Percentiles rank a stretch among this genome's conserved stretches.
These are phyloP conservation scores for Sporothrix globosa DNA, from an alignment of 2,329 filamentous ascomycete species.

Conservation along the genomic window DNA sequence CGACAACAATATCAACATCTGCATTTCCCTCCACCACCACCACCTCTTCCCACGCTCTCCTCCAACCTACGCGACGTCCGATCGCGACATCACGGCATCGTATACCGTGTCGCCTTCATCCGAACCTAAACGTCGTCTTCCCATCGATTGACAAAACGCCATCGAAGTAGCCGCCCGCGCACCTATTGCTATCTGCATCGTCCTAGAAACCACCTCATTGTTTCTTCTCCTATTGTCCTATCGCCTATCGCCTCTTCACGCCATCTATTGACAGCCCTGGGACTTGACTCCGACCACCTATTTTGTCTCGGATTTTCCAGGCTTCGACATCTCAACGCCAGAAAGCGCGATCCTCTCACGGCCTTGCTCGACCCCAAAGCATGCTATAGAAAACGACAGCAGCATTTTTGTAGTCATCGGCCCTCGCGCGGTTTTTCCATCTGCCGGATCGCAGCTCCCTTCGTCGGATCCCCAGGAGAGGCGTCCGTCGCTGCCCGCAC, in stretches of 20 bases:
- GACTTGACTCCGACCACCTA: background rate
- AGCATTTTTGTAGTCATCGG: background rate
- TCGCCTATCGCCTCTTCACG: constrained; percentile 8
- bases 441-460: background rate
- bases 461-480: background rate
- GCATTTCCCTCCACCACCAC: background rate
- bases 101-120: background rate
- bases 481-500: background rate
- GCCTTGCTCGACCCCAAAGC: background rate
- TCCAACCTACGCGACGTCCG: constrained; percentile 11
- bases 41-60: background rate
- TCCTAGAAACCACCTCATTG: constrained; percentile 11
- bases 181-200: constrained; percentile 19
- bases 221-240: background rate
- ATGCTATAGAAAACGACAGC: constrained; percentile 4
- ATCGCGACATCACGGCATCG: background rate
- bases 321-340: background rate
- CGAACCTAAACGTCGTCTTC: constrained; percentile 3
- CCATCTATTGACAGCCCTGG: background rate
- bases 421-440: background rate
- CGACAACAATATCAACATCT: constrained; percentile 16
- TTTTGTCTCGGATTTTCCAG: background rate
- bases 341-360: background rate
- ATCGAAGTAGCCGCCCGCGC: constrained; percentile 19
- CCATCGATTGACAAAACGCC: constrained; percentile 11